Base-by-base conservation (phyloP, 2,329 filamentous ascomycete genomes). In the Pleomassaria siparia region DNA sequence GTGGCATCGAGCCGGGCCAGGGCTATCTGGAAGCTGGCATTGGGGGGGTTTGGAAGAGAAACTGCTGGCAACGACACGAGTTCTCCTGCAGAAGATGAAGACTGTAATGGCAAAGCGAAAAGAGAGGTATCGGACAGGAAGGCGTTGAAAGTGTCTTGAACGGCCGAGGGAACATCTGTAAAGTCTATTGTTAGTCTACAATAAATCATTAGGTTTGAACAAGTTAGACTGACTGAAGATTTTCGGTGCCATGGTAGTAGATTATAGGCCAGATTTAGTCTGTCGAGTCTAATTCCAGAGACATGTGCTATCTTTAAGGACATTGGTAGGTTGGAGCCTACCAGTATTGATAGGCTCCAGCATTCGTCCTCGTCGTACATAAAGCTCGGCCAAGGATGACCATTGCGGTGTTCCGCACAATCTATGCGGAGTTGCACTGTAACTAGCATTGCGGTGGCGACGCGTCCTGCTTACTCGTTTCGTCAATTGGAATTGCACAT, bases 1-100 rank as follows among this genome's bases (percentile, higher is more conserved):
- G n/a, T 22, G 12, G 42, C 26, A 1, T 63, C 56, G 4, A 66
- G 44, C 11, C 46, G 46, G 24, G 59, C 54, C 9, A 66, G 41
- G 5, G 49, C 37, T 9, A 10, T 20, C 44, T 61, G 59, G 24
- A 55, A 56, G 1, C 41, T 54, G 4, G 16, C 10, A 1, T 40
- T 22, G 1, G 39, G 9, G 13, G 44, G 28, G 13, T 50, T 40
- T 2, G 35, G 33, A 9, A 46, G 50, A 6, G 40, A 2, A 3
- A 61, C 16, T 2, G 47, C 15, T 21, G 45, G 16, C 7, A 50
- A 37, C 1, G 42, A n/a, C 32, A 46, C 24, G 2, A 60, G 32
- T 8, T 20, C 20, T 10, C n/a, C 28, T 10, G 37, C 13, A 2
- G 39, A 29, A 16, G 57, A 20, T 11, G 39, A 29, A 16, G 57